phyloP scores from a whole-genome alignment of 805 yeast genomes.

The Candida nonsorbophila region DNA sequence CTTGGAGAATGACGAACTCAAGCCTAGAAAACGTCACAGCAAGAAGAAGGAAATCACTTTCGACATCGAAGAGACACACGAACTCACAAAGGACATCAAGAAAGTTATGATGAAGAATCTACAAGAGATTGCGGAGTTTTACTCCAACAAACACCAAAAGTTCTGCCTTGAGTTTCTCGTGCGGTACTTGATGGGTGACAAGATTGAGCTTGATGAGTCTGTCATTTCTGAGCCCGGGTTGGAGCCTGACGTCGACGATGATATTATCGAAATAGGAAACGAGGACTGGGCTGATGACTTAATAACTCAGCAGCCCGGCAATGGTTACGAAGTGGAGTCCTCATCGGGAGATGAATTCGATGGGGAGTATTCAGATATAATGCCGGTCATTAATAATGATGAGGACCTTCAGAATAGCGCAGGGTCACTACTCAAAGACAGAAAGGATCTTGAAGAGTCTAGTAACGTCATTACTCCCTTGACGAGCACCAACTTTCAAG shows the following conservation, averaged over 20 bases:
- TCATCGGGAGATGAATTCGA: conserved; percentile 26
- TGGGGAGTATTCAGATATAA: conserved; percentile 28
- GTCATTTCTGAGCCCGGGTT: conserved; percentile 17
- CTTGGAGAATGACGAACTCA: conserved; percentile 35
- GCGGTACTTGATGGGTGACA: conserved; percentile 77
- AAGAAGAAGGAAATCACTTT: conserved; percentile 33
- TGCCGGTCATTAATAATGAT: conserved; percentile 39
- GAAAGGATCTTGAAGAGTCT: neutral
- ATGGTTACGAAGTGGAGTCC: conserved; percentile 9
- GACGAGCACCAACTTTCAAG: neutral
- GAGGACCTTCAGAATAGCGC: conserved; percentile 20
- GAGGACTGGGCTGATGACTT: conserved; percentile 42
- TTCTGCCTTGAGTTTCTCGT: conserved; percentile 80
- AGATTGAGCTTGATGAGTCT: conserved; percentile 39
- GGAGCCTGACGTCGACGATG: conserved; percentile 18
- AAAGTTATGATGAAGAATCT: conserved; percentile 48
- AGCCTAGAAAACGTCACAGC: conserved; percentile 11
- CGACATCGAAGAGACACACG: conserved; percentile 75
- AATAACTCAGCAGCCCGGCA: conserved; percentile 30
- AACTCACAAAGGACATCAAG: conserved; percentile 45
- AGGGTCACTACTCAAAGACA: conserved; percentile 12
- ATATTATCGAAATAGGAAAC: conserved; percentile 27
- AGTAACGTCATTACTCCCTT: conserved; percentile 1
- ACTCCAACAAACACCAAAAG: conserved; percentile 47
- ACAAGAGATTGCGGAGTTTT: conserved; percentile 49